These are phyloP conservation scores for Cladophialophora immunda DNA, from an alignment of 2,329 filamentous ascomycete genomes.

Conservation along the genomic window DNA sequence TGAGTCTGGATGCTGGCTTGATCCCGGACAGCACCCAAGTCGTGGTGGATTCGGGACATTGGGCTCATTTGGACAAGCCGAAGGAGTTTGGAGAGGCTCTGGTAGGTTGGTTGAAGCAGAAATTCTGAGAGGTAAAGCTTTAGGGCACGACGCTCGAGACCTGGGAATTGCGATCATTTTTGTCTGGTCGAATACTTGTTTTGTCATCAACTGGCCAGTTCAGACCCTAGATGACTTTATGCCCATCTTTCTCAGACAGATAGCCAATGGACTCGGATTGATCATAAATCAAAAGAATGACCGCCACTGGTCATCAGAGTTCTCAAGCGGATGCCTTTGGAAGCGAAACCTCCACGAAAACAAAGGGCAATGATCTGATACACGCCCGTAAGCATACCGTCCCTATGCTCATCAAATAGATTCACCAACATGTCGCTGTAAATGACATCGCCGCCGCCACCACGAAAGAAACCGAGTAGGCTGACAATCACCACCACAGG, in stretches of 20 bases:
- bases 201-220: neutral
- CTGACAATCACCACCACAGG: neutral
- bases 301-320: neutral
- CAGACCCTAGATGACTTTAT: neutral
- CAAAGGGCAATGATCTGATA: neutral
- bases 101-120: constrained; percentile 28
- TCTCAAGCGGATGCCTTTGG: neutral
- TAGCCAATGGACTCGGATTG: neutral
- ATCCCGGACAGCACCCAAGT: constrained; percentile 27
- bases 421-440: constrained; percentile 4
- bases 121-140: constrained; percentile 1
- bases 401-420: neutral
- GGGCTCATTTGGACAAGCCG: constrained; percentile 30
- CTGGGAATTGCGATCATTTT: neutral
- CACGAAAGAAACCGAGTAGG: neutral
- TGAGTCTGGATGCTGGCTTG: constrained; percentile 24
- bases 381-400: neutral
- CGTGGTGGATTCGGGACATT: constrained; percentile 32
- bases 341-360: neutral
- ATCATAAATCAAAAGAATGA: neutral
- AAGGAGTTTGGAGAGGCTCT: constrained; percentile 30
- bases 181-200: neutral
- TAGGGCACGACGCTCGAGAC: neutral
- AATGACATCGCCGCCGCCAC: neutral
- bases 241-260: neutral